Evolutionary conservation across 345 rosid genomes (phyloP).

Genomic region (Brassica cretica): DNA sequence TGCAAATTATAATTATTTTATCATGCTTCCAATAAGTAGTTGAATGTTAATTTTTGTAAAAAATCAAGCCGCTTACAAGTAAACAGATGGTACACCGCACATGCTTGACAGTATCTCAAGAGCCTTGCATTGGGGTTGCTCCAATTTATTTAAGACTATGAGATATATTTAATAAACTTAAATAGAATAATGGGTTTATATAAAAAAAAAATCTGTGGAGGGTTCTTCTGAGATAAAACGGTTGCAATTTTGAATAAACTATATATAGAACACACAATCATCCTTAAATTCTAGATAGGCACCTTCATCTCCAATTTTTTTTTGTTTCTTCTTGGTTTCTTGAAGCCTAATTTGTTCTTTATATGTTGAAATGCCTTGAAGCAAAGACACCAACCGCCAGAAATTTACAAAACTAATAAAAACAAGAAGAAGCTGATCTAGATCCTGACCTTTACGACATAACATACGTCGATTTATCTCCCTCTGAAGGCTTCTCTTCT

Average conservation of each 20-base stretch:
- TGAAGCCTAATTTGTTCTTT: background rate
- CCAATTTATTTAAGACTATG: no score
- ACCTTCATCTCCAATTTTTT: slow-evolving; percentile 22
- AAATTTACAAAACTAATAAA: slow-evolving; percentile 38
- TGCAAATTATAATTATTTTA: no score
- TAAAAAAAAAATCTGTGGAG: background rate
- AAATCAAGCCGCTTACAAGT: no score
- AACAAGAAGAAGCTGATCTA: slow-evolving; percentile 21
- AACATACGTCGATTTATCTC: slow-evolving; percentile 34
- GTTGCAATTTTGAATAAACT: slow-evolving; percentile 19
- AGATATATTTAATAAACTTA: no score
- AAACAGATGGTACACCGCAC: no score
- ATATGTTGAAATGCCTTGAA: slow-evolving; percentile 19
- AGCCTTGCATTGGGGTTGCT: no score
- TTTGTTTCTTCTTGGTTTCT: background rate
- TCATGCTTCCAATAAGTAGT: no score
- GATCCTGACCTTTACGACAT: slow-evolving; percentile 35
- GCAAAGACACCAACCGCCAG: slow-evolving; percentile 39
- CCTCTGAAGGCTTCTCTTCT: slow-evolving; percentile 34
- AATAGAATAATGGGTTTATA: no score
- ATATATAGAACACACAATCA: slow-evolving; percentile 9
- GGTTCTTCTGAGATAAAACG: slow-evolving; percentile 21
- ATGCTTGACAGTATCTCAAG: no score
- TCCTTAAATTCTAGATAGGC: slow-evolving; percentile 3
- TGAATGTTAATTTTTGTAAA: no score